These are phyloP conservation scores for Russula vinacea DNA, from an alignment of 768 basidiomycete species.

Conservation along the genomic window DNA sequence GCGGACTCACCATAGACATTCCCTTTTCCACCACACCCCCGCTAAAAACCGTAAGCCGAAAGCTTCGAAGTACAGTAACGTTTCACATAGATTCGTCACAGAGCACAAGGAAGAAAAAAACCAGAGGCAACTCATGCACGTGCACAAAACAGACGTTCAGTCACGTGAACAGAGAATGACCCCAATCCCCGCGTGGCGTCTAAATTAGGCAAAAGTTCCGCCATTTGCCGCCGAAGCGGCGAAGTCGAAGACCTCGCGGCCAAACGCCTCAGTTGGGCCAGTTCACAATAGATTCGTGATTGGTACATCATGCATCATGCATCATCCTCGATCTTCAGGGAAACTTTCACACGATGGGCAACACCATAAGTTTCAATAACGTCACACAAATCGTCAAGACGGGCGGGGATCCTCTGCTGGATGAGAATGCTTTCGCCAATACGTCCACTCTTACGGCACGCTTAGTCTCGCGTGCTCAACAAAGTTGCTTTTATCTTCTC, in stretches of 20 bases:
- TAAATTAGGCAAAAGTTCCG: no score
- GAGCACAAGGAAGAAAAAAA: no score
- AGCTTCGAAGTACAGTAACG: background rate
- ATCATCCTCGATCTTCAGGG: background rate
- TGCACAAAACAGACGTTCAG: no score
- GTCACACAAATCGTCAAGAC: constrained; percentile 15
- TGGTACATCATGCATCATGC: no score
- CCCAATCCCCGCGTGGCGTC: no score
- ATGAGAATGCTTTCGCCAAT: constrained; percentile 11
- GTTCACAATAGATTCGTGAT: background rate
- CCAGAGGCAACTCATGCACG: no score
- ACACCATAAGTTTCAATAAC: constrained; percentile 10
- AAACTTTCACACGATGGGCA: constrained; percentile 4
- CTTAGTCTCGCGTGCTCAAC: no score
- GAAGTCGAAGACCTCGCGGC: no score
- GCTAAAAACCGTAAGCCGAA: background rate
- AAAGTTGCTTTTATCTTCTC: no score
- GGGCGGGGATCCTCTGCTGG: constrained; percentile 13
- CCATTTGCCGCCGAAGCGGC: no score
- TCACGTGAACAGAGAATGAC: background rate
- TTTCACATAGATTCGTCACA: no score
- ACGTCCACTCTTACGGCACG: constrained; percentile 2
- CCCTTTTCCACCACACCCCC: background rate
- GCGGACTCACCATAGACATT: constrained; percentile 38
- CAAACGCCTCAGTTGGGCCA: background rate